Evolutionary conservation across 768 basidiomycete genomes (phyloP).

Genomic region (Panellus pusillus): DNA sequence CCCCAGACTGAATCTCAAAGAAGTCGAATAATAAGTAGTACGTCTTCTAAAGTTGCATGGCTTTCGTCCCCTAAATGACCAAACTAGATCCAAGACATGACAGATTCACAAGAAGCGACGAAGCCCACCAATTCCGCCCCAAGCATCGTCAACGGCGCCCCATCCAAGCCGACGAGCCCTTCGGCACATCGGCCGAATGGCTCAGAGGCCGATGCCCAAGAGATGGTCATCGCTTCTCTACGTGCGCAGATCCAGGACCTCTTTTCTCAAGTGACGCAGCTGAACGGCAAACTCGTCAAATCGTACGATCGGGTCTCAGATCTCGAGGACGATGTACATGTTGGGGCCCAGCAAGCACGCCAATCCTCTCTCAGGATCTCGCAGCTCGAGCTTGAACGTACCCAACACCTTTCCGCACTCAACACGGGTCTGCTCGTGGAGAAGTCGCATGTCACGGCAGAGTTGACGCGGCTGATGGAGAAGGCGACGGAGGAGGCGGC

Average conservation of each 20-base stretch:
- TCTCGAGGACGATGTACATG: conserved; percentile 87
- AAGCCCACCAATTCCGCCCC: conserved; percentile 6
- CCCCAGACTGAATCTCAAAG: too few species aligned
- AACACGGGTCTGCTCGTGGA: conserved; percentile 93
- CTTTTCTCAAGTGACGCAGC: conserved; percentile 84
- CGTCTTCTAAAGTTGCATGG: too few species aligned
- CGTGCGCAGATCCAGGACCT: conserved; percentile 83
- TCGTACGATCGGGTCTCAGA: conserved; percentile 91
- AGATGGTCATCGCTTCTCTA: conserved; percentile 78
- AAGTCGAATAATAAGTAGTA: too few species aligned
- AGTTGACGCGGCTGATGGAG: conserved; percentile 92
- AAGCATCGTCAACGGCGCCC: conserved; percentile 10
- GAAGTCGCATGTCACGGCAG: conserved; percentile 83
- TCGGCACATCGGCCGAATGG: conserved; percentile 4
- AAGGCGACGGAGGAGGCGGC: conserved; percentile 94
- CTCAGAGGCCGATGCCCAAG: conserved; percentile 66
- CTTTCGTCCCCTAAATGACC: not conserved
- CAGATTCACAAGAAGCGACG: conserved; percentile 5
- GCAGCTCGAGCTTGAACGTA: conserved; percentile 81
- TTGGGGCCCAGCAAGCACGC: conserved; percentile 58
- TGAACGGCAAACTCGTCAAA: conserved; percentile 90
- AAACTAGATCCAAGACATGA: conserved; percentile 8
- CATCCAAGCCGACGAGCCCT: conserved; percentile 1
- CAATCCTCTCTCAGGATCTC: conserved; percentile 65
- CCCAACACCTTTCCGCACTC: conserved; percentile 84